Percentiles rank a stretch among this genome's conserved stretches.
Conservation (phyloP, 768 basidiomycete genomes). For the Boletus coccyginus region DNA sequence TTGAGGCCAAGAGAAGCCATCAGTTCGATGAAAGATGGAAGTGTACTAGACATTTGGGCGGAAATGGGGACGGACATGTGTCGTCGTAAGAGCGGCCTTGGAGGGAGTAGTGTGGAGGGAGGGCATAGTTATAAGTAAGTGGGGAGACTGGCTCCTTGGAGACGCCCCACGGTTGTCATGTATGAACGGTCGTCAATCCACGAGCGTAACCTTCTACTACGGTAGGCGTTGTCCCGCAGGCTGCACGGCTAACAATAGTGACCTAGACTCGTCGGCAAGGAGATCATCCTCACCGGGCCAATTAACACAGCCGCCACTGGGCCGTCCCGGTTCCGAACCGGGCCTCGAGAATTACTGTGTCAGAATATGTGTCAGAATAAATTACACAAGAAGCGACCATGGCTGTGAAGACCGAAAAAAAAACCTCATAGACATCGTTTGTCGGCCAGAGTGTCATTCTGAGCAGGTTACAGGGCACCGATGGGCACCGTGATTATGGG, state of each 20-base stretch:
- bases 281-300: slow-evolving; percentile 32
- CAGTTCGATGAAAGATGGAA: slow-evolving; percentile 86
- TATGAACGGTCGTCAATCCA: slow-evolving; percentile 33
- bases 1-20: slow-evolving; percentile 82
- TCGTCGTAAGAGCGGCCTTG: slow-evolving; percentile 19
- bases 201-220: slow-evolving; percentile 21
- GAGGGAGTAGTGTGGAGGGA: slow-evolving; percentile 12
- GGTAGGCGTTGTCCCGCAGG: slow-evolving; percentile 21
- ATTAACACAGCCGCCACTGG: slow-evolving; percentile 19
- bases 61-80: slow-evolving; percentile 28
- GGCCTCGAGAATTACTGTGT: slow-evolving; percentile 2
- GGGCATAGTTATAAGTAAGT: slow-evolving; percentile 30
- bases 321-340: slow-evolving; percentile 16
- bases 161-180: slow-evolving; percentile 38
- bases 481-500: slow-evolving; percentile 11
- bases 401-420: background rate
- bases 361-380: background rate
- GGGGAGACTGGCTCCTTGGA: slow-evolving; percentile 26
- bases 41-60: slow-evolving; percentile 54
- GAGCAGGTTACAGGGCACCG: background rate
- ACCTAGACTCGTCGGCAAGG: slow-evolving; percentile 65
- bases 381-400: background rate
- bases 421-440: background rate
- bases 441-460: slow-evolving; percentile 5
- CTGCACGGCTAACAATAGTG: slow-evolving; percentile 38